Evolutionary conservation across 371 early-diverging fungal genomes (phyloP), one percentile per base, ranked within the genome.

Genomic region (Syncephalastrum monosporum): DNA sequence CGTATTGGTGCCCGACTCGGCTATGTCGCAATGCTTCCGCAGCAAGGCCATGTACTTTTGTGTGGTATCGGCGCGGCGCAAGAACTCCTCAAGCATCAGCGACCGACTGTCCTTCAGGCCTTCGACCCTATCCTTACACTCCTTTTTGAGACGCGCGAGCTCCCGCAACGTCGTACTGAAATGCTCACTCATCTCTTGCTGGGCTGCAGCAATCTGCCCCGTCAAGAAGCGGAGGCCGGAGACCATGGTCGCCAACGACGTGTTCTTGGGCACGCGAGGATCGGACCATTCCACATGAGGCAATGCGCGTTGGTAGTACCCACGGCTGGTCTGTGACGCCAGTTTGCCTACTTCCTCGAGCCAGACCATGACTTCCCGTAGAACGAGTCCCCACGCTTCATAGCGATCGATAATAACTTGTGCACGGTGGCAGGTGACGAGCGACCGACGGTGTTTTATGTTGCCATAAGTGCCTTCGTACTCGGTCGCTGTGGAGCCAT

Each of bases 311-410:
- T 71, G 68, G 8, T 57, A 63, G 42, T 63, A 76, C 0, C 54
- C 49, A 12, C 71, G 73, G 29, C 71, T 67, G 6, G 61, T 76
- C 17, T 52, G 61, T n/a, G 65, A 10, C 41, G 47, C 56, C 42
- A 68, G 62, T 33, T 68, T 76, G 5, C 63, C 53, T 1, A 57
- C 47, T 38, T 72, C 69, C 38, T 76, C 71, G 0, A 76, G 38
- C 76, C 76, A 76, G 16, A 44, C 51, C 3, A 48, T 48, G 2
- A 68, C 53, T 10, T 67, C 62, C 29, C 68, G 67, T 0, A 72
- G 29, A 44, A 68, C 60, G 1, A 47, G 29, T 3, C 51, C 33
- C 76, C 76, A 76, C 1, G 45, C 57, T 25, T 68, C 73, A 7
- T 68, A 42, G 3, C 76, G 58, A 0, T 60, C 42, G 15, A 76